phyloP scores from a whole-genome alignment of 1,284 basidiomycete species.

The Cutaneotrichosporon cutaneum region DNA sequence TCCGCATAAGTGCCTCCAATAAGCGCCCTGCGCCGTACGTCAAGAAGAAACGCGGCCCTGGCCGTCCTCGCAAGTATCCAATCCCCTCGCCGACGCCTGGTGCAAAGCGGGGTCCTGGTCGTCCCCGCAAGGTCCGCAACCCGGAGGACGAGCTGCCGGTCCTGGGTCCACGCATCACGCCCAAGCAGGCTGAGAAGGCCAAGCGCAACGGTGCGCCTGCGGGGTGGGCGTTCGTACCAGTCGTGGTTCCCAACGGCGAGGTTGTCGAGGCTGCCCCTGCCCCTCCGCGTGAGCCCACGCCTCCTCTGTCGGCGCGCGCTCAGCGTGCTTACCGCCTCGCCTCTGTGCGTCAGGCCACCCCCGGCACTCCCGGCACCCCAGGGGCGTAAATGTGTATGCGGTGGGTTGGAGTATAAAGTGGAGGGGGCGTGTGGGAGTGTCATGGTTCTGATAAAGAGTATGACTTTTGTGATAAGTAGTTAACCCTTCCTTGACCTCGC shows the following conservation, averaged over 20 bases:
- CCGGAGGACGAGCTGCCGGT: conserved; percentile 1
- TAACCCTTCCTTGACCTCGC: neutral
- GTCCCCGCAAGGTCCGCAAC: conserved; percentile 17
- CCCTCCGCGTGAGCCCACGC: conserved; percentile 6
- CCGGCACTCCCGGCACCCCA: too few relatives aligned
- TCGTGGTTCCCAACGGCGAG: neutral
- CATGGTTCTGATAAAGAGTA: neutral
- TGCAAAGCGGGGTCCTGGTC: conserved; percentile 20
- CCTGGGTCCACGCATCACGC: conserved; percentile 2
- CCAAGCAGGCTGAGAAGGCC: conserved; percentile 15
- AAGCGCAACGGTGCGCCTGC: conserved; percentile 42
- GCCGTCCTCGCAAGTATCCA: conserved; percentile 9
- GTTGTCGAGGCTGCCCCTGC: neutral
- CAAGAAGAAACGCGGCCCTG: conserved; percentile 4
- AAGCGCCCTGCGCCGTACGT: neutral
- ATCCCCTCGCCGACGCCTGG: conserved; percentile 5
- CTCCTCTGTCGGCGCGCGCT: conserved; percentile 10
- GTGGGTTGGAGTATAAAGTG: neutral
- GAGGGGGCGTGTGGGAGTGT: too few relatives aligned
- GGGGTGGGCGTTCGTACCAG: conserved; percentile 38
- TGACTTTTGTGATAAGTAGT: neutral
- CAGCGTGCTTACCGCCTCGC: conserved; percentile 11
- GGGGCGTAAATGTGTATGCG: neutral
- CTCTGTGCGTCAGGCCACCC: neutral
- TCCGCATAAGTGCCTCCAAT: neutral